Conservation (phyloP, 257 asterid genomes). For the Agastache rugosa region DNA sequence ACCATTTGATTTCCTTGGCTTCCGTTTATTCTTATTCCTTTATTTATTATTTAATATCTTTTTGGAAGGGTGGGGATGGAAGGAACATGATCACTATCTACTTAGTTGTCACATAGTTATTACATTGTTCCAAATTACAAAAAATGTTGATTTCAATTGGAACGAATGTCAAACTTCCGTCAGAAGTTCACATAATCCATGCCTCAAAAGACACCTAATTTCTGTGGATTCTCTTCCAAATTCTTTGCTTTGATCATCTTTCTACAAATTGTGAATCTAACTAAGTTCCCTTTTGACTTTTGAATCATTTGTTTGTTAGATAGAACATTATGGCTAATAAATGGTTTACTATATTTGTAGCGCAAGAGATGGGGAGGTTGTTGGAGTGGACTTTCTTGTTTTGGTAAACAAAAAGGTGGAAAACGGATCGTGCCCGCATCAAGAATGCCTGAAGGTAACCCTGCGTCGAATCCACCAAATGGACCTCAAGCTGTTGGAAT, state of each 20-base stretch:
- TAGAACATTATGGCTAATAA: conserved; percentile 29
- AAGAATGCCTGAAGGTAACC: conserved; percentile 66
- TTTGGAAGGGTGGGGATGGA: background rate
- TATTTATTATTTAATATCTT: background rate
- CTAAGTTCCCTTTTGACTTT: conserved; percentile 23
- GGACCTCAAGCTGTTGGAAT: conserved; percentile 65
- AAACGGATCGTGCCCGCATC: conserved; percentile 82
- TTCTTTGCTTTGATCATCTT: conserved; percentile 16
- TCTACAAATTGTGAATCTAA: conserved; percentile 26
- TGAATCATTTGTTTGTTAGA: background rate
- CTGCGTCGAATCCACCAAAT: conserved; percentile 58
- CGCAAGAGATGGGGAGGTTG: conserved; percentile 90
- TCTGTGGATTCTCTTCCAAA: background rate
- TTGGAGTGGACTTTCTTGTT: conserved; percentile 76
- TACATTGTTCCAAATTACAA: background rate
- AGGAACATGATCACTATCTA: background rate
- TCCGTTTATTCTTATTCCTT: background rate
- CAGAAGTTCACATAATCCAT: background rate
- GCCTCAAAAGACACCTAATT: background rate
- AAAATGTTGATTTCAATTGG: background rate
- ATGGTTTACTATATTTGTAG: conserved; percentile 47
- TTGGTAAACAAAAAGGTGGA: conserved; percentile 81
- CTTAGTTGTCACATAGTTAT: background rate
- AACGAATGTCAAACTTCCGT: background rate
- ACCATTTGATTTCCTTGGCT: background rate